A percentile compares a stretch with the other conserved stretches of the same genome.
Conservation (phyloP, 1,139 yeast genomes). For the Saccharomyces hybrid region DNA sequence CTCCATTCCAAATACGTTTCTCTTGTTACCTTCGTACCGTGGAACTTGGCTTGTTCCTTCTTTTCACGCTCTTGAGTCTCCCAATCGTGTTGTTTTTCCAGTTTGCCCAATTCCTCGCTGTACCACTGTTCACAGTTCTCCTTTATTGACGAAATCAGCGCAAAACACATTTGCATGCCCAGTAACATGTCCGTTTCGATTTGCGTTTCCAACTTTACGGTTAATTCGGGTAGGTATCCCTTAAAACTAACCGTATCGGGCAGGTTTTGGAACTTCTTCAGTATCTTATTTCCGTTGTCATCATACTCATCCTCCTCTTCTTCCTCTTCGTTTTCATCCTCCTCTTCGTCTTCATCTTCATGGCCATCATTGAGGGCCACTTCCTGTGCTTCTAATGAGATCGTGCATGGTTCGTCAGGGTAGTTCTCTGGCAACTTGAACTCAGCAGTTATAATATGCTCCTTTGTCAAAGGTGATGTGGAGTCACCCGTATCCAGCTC, state of each 20-base stretch:
- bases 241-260: slow-evolving; percentile 51
- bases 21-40: slow-evolving; percentile 70
- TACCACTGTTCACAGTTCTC: slow-evolving; percentile 70
- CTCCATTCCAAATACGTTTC: slow-evolving; percentile 74
- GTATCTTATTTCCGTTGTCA: slow-evolving; percentile 36
- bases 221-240: slow-evolving; percentile 40
- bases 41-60: slow-evolving; percentile 65
- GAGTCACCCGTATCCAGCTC: slow-evolving; percentile 38
- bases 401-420: slow-evolving; percentile 28
- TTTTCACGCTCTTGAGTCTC: slow-evolving; percentile 53
- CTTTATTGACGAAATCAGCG: slow-evolving; percentile 66
- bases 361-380: slow-evolving; percentile 21
- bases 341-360: slow-evolving; percentile 26
- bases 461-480: slow-evolving; percentile 37
- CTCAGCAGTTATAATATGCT: slow-evolving; percentile 19
- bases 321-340: slow-evolving; percentile 38
- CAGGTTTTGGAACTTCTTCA: slow-evolving; percentile 41
- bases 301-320: slow-evolving; percentile 43
- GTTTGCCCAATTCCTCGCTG: slow-evolving; percentile 45
- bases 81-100: slow-evolving; percentile 53
- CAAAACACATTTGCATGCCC: slow-evolving; percentile 85
- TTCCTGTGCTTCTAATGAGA: slow-evolving; percentile 18
- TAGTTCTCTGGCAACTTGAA: slow-evolving; percentile 28
- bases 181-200: slow-evolving; percentile 58
- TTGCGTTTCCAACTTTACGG: slow-evolving; percentile 43